A percentile compares a stretch with the other conserved stretches of the same genome.
Evolutionary conservation across 495 filamentous ascomycete genomes (phyloP).

Genomic region (Xylaria acuta): DNA sequence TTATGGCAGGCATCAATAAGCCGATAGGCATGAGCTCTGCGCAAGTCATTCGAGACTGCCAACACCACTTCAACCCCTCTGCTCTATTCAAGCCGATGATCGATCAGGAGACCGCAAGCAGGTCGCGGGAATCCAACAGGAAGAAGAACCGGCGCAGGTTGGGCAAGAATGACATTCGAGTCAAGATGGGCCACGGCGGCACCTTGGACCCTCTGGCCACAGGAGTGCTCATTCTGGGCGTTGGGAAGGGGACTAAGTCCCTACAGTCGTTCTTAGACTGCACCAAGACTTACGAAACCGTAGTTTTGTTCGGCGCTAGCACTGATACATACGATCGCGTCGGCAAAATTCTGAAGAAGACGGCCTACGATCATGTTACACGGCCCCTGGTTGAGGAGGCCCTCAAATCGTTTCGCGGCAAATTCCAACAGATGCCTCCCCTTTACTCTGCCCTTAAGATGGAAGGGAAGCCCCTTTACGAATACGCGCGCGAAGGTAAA

Average conservation of each 20-base stretch:
- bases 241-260: constrained; percentile 86
- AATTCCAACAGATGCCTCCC: constrained; percentile 89
- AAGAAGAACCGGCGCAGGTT: constrained; percentile 61
- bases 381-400: constrained; percentile 77
- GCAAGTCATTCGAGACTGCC: constrained; percentile 83
- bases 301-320: constrained; percentile 87
- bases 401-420: constrained; percentile 77
- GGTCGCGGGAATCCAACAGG: constrained; percentile 58
- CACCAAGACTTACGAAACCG: constrained; percentile 90
- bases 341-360: constrained; percentile 79
- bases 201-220: constrained; percentile 95
- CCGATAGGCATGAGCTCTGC: constrained; percentile 83
- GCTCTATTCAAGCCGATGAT: constrained; percentile 76
- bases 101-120: constrained; percentile 57
- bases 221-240: constrained; percentile 85
- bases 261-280: constrained; percentile 79
- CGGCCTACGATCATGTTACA: constrained; percentile 78
- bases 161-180: constrained; percentile 62
- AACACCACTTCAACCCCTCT: constrained; percentile 82
- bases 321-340: constrained; percentile 90
- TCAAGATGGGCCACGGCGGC: constrained; percentile 97
- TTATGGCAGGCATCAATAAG: constrained; percentile 81
- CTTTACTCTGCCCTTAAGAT: constrained; percentile 91
- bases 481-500: constrained; percentile 92
- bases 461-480: constrained; percentile 89